These are phyloP conservation scores for Themeda triandra DNA, from an alignment of 176 grass and related monocot species.

Conservation along the genomic window DNA sequence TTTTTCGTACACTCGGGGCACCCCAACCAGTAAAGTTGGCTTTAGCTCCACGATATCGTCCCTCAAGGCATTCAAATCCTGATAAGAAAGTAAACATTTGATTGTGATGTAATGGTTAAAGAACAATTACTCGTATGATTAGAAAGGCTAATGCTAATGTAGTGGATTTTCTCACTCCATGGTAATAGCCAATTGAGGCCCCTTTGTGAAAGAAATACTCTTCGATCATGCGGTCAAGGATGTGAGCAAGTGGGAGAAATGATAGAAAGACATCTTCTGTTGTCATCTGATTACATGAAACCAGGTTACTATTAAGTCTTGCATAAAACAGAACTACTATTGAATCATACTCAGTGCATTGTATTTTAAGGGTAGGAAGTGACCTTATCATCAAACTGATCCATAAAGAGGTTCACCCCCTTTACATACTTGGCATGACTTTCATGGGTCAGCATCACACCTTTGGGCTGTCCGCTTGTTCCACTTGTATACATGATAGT, in stretches of 20 bases:
- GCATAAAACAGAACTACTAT: not conserved
- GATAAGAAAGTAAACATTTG: constrained; percentile 6
- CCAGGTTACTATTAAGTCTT: constrained; percentile 2
- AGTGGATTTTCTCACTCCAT: constrained; percentile 68
- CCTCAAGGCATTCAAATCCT: constrained; percentile 90
- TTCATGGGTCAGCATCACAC: constrained; percentile 88
- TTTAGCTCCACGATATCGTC: constrained; percentile 92
- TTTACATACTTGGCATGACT: constrained; percentile 60
- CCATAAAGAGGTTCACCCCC: constrained; percentile 78
- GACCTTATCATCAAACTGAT: constrained; percentile 95
- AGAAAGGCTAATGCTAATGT: constrained; percentile 1
- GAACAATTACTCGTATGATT: not conserved
- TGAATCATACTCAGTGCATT: not conserved
- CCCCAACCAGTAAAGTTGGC: constrained; percentile 88
- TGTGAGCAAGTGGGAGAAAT: constrained; percentile 95
- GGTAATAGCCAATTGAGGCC: constrained; percentile 93
- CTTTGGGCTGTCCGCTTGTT: constrained; percentile 90
- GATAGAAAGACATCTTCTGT: constrained; percentile 95
- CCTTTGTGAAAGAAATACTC: constrained; percentile 97
- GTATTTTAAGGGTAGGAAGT: not conserved
- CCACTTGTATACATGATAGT: constrained; percentile 99
- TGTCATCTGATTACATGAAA: constrained; percentile 78
- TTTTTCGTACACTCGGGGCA: constrained; percentile 94
- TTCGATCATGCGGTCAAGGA: constrained; percentile 94
- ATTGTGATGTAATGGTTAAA: not conserved